These are phyloP conservation scores for Castanea mollissima DNA, from an alignment of 306 rosid species.

Conservation along the genomic window DNA sequence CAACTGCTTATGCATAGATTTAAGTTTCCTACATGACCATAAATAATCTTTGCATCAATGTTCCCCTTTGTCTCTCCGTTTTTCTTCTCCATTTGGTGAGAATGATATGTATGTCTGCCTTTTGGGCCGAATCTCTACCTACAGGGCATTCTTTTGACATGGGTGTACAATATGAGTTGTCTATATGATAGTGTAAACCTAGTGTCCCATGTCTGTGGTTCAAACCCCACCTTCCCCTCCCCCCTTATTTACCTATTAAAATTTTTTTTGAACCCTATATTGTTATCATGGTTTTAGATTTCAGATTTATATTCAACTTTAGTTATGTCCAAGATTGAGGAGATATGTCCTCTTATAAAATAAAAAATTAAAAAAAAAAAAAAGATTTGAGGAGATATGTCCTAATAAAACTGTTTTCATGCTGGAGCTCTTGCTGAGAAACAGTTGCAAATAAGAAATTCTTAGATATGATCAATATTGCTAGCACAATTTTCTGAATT, in stretches of 20 bases:
- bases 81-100: not conserved
- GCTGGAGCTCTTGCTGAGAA: not conserved
- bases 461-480: not conserved
- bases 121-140: not conserved
- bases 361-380: too few species aligned
- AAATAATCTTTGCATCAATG: not conserved
- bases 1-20: not conserved
- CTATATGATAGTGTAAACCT: not conserved
- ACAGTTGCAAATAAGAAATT: not conserved
- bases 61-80: not conserved
- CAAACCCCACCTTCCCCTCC: too few species aligned
- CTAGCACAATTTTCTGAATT: not conserved
- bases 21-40: not conserved
- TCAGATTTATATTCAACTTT: not conserved
- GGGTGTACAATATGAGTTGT: not conserved
- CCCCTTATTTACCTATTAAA: too few species aligned
- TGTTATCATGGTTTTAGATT: too few species aligned
- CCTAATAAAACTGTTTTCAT: not conserved
- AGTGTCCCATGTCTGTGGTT: too few species aligned
- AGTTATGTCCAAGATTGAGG: not conserved
- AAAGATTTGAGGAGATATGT: not conserved
- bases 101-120: not conserved
- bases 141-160: not conserved
- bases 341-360: not conserved
- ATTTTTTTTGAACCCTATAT: too few species aligned